Evolutionary conservation across 371 early-diverging fungal genomes (phyloP).

Genomic region (Mucor racemosus): DNA sequence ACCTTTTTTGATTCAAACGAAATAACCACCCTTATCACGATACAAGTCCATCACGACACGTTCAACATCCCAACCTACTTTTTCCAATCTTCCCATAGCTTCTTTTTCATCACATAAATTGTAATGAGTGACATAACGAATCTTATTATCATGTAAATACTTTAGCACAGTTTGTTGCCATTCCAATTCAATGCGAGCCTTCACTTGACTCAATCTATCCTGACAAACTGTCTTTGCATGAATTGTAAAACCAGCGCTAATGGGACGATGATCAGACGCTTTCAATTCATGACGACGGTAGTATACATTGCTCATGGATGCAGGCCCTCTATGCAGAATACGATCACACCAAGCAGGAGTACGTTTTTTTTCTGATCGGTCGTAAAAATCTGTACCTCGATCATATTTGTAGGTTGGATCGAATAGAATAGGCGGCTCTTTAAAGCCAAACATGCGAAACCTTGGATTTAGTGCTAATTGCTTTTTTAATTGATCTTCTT

Average conservation of each 20-base stretch:
- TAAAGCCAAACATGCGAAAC: constrained; percentile 65
- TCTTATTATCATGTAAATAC: constrained; percentile 16
- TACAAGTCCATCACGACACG: constrained; percentile 12
- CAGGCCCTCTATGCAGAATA: constrained; percentile 7
- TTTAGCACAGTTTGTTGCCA: constrained; percentile 13
- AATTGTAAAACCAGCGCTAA: constrained; percentile 64
- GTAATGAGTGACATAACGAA: constrained; percentile 23
- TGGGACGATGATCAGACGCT: constrained; percentile 82
- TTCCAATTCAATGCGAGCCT: background rate
- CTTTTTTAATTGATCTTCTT: constrained; percentile 69
- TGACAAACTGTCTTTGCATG: constrained; percentile 56
- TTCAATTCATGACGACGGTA: constrained; percentile 63
- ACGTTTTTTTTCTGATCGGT: constrained; percentile 80
- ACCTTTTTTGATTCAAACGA: background rate
- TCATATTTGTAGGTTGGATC: constrained; percentile 91
- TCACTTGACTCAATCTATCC: constrained; percentile 29
- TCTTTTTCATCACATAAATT: constrained; percentile 28
- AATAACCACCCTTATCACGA: constrained; percentile 9
- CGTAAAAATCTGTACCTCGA: constrained; percentile 68
- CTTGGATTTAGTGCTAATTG: constrained; percentile 58
- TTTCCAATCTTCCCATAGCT: constrained; percentile 18
- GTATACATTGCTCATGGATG: constrained; percentile 13
- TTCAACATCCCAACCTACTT: constrained; percentile 26
- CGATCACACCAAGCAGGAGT: constrained; percentile 71
- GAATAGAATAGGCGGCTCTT: constrained; percentile 70